Base-by-base conservation (phyloP, 2,329 filamentous ascomycete species). In the Fusarium austroafricanum region DNA sequence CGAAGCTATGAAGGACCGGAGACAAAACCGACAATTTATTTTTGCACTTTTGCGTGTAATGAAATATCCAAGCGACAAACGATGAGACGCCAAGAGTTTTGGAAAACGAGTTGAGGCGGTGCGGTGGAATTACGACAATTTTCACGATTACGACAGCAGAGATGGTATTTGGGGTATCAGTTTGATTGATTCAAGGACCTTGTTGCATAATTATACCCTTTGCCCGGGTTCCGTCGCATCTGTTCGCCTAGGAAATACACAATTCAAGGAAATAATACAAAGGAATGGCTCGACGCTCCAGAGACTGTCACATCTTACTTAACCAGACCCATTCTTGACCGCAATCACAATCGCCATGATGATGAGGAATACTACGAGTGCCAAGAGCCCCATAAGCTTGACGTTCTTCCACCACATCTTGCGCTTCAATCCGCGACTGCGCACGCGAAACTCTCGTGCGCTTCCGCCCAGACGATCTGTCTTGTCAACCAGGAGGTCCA, bases 401-500 rank as follows among this genome's bases (percentile, higher is more conserved):
- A 97, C 87, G 79, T 99, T 98, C 89, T 98, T 98, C 95, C 95
- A 98, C 96, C 96, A 99, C 96, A 99, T 98, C 80, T 91, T 87
- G 76, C 96, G 87, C 82, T 96, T 92, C 73, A 99, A 79, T 2
- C 93, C 94, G 26, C 94, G 84, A 78, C 92, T 96, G 71, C 95
- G 86, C 18, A 98, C 90, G 52, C 96, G 85, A 77, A 99, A 99
- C 77, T 99, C 96, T 73, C 90, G 86, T 53, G 96, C 94, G 78
- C 89, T 96, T 28, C 92, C 93, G 15, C 95, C 96, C 38, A 99
- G 80, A 42, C 94, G 86, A 77, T 97, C 95, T 47, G 96, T 99
- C 88, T 99, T 97, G 79, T 98, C 94, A 21, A 99, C 94, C 44
- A 99, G 82, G 71, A 97, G 79, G 81, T 97, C 94, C 76, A 99